Percentiles rank a stretch among this genome's conserved stretches.
Evolutionary conservation across 2,329 filamentous ascomycete species (phyloP).

Genomic region (Sporothrix inflata): DNA sequence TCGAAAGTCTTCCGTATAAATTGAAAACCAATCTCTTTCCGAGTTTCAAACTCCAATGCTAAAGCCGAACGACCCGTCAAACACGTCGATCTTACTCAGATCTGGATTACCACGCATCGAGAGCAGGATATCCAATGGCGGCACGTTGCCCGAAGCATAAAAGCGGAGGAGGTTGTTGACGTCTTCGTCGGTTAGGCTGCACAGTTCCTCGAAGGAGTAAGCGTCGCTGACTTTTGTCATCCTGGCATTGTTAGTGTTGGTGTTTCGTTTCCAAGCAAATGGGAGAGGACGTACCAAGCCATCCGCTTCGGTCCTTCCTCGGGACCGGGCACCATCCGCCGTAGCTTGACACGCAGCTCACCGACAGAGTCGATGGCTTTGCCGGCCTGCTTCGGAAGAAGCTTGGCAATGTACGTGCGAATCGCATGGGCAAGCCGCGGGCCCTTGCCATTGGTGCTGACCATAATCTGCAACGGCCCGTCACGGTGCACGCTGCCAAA

Average conservation of each 20-base stretch:
- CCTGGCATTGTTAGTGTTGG: conserved; percentile 57
- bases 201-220: conserved; percentile 84
- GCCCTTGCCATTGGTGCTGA: conserved; percentile 96
- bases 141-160: conserved; percentile 64
- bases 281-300: conserved; percentile 68
- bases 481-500: conserved; percentile 96
- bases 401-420: conserved; percentile 75
- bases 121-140: conserved; percentile 57
- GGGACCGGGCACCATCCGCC: conserved; percentile 71
- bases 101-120: conserved; percentile 54
- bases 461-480: conserved; percentile 96
- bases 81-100: conserved; percentile 55
- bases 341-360: conserved; percentile 74
- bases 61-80: conserved; percentile 64
- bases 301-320: conserved; percentile 85
- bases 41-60: conserved; percentile 50
- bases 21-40: background rate
- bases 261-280: background rate
- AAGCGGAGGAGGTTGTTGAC: conserved; percentile 83
- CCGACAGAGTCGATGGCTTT: conserved; percentile 86
- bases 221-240: conserved; percentile 90
- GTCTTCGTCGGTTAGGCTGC: conserved; percentile 77
- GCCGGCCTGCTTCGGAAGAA: conserved; percentile 77
- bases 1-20: background rate
- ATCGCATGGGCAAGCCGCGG: conserved; percentile 88